These are phyloP conservation scores for Solanum pinnatisectum DNA, from an alignment of 257 asterid genomes.

Conservation along the genomic window DNA sequence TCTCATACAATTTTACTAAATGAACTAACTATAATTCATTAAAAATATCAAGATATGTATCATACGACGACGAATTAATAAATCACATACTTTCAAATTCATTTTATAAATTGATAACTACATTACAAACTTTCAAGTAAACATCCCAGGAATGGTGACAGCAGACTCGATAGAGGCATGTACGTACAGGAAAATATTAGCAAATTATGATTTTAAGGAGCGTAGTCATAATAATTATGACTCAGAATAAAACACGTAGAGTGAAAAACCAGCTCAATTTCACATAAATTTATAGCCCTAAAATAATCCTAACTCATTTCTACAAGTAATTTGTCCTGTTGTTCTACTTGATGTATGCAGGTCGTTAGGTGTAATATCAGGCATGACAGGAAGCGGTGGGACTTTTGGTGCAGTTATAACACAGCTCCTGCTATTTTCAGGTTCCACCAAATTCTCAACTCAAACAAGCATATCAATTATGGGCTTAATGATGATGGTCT, in stretches of 20 bases:
- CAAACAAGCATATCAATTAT: constrained; percentile 35
- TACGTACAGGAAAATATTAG: not conserved
- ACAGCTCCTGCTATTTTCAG: constrained; percentile 40
- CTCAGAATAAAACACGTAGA: not conserved
- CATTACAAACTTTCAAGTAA: not conserved
- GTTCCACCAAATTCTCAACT: constrained; percentile 24
- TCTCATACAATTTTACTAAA: not conserved
- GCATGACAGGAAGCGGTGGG: constrained; percentile 58
- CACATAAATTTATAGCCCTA: not conserved
- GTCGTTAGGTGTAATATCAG: constrained; percentile 46
- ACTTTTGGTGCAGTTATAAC: constrained; percentile 49
- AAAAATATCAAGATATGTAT: too few species aligned
- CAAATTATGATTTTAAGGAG: not conserved
- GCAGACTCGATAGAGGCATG: not conserved
- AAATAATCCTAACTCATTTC: not conserved
- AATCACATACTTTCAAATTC: not conserved
- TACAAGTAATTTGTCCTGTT: not conserved
- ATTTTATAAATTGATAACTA: too few species aligned
- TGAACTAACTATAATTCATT: not conserved
- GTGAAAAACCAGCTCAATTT: not conserved
- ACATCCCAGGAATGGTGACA: not conserved
- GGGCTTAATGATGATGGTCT: constrained; percentile 45
- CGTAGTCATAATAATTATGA: not conserved
- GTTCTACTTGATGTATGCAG: constrained; percentile 7
- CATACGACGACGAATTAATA: too few species aligned